phyloP scores from a whole-genome alignment of 1,284 basidiomycete genomes.

The Anthracocystis panici-leucophaei region DNA sequence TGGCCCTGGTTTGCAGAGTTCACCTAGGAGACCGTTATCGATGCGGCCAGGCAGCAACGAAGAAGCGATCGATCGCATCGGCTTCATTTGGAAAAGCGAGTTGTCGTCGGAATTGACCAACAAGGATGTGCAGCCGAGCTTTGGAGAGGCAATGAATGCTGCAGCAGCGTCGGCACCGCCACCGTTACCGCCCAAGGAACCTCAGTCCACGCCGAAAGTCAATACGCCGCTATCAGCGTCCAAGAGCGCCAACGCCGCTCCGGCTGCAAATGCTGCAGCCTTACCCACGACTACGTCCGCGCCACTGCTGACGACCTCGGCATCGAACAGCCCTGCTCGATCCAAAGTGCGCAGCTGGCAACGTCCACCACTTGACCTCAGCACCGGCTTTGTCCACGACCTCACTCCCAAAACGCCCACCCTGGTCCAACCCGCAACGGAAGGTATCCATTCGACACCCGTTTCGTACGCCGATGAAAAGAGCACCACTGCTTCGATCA shows the following conservation, averaged over 20 bases:
- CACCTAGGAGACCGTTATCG: slow-evolving; percentile 24
- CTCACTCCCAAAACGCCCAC: slow-evolving; percentile 37
- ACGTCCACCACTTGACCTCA: slow-evolving; percentile 24
- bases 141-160: slow-evolving; percentile 36
- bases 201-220: background rate
- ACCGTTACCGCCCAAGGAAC: slow-evolving; percentile 56
- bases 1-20: slow-evolving; percentile 9
- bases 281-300: slow-evolving; percentile 1
- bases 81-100: slow-evolving; percentile 56
- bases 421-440: slow-evolving; percentile 23
- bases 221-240: background rate
- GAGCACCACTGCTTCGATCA: slow-evolving; percentile 16
- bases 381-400: slow-evolving; percentile 43
- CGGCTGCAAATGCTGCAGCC: background rate
- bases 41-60: slow-evolving; percentile 38
- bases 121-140: slow-evolving; percentile 38
- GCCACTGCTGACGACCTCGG: slow-evolving; percentile 7
- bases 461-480: slow-evolving; percentile 43
- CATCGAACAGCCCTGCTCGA: slow-evolving; percentile 17
- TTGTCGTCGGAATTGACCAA: slow-evolving; percentile 45
- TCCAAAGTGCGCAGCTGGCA: slow-evolving; percentile 52
- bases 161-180: slow-evolving; percentile 37
- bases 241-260: slow-evolving; percentile 3
- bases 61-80: slow-evolving; percentile 50
- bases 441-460: slow-evolving; percentile 28